These are phyloP conservation scores for Colletotrichum incanum DNA, from an alignment of 2,329 filamentous ascomycete genomes.

Conservation along the genomic window DNA sequence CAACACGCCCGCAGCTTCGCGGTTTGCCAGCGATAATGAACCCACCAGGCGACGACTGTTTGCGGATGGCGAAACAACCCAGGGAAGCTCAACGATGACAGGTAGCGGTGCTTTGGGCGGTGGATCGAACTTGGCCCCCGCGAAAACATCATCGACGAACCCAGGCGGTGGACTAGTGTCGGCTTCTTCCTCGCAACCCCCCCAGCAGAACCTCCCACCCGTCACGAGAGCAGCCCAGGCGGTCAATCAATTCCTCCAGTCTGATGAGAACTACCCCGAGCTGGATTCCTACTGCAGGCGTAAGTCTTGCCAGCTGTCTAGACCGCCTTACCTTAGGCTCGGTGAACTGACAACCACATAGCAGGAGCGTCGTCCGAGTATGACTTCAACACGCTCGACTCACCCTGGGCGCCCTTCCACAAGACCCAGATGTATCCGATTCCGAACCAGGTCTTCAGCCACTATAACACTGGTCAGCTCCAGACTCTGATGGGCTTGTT, in stretches of 20 bases:
- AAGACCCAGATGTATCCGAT: conserved; percentile 90
- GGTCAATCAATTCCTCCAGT: conserved; percentile 83
- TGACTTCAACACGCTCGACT: conserved; percentile 78
- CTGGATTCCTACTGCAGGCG: conserved; percentile 91
- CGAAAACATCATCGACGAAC: conserved; percentile 48
- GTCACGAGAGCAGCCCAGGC: conserved; percentile 86
- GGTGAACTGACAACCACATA: conserved; percentile 57
- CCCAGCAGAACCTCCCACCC: conserved; percentile 70
- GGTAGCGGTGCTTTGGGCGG: conserved; percentile 31
- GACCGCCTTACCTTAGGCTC: not conserved
- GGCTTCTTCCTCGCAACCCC: conserved; percentile 59
- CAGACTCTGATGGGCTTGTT: conserved; percentile 97
- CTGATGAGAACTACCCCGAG: conserved; percentile 88
- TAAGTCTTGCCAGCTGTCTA: conserved; percentile 63
- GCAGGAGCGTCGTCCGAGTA: conserved; percentile 95
- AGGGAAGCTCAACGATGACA: conserved; percentile 27
- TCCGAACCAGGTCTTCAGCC: conserved; percentile 91
- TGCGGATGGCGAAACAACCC: conserved; percentile 45
- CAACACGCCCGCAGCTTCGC: conserved; percentile 76
- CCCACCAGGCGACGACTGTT: conserved; percentile 69
- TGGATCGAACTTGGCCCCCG: conserved; percentile 40
- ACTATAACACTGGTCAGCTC: conserved; percentile 90
- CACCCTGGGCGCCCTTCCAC: conserved; percentile 91
- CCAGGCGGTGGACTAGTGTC: conserved; percentile 50
- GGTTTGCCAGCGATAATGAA: conserved; percentile 58